A percentile compares a stretch with the other conserved stretches of the same genome.
Conservation (phyloP, 2,329 filamentous ascomycete genomes). For the Geosmithia flava region DNA sequence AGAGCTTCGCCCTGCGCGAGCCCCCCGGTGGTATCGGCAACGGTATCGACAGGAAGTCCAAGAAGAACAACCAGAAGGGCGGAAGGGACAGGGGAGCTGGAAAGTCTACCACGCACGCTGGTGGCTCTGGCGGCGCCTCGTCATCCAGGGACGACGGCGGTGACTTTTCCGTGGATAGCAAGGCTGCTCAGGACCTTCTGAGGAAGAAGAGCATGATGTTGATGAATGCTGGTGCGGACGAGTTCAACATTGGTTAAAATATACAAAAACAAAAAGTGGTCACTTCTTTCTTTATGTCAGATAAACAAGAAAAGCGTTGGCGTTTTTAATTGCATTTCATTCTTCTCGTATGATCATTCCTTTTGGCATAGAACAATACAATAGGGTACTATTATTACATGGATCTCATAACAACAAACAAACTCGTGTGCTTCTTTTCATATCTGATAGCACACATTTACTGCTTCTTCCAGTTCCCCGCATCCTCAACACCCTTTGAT, state of each 20-base stretch:
- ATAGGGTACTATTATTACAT: too few species aligned
- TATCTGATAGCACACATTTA: constrained; percentile 3
- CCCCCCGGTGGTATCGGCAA: constrained; percentile 71
- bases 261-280: not conserved
- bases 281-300: not conserved
- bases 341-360: not conserved
- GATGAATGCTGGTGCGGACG: constrained; percentile 49
- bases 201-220: constrained; percentile 53
- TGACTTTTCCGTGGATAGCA: constrained; percentile 17
- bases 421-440: not conserved
- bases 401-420: not conserved
- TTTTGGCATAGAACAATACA: too few species aligned
- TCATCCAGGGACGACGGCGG: constrained; percentile 22
- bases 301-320: not conserved
- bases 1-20: constrained; percentile 84
- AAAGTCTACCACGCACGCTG: too few species aligned
- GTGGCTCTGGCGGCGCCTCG: too few species aligned
- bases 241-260: constrained; percentile 57
- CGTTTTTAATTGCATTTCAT: not conserved
- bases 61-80: constrained; percentile 18
- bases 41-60: constrained; percentile 34
- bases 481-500: constrained; percentile 42
- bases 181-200: constrained; percentile 27
- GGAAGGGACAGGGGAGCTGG: constrained; percentile 12
- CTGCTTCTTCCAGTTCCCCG: constrained; percentile 41